Base-by-base conservation (phyloP, 2,329 filamentous ascomycete species). In the Huntiella omanensis region DNA sequence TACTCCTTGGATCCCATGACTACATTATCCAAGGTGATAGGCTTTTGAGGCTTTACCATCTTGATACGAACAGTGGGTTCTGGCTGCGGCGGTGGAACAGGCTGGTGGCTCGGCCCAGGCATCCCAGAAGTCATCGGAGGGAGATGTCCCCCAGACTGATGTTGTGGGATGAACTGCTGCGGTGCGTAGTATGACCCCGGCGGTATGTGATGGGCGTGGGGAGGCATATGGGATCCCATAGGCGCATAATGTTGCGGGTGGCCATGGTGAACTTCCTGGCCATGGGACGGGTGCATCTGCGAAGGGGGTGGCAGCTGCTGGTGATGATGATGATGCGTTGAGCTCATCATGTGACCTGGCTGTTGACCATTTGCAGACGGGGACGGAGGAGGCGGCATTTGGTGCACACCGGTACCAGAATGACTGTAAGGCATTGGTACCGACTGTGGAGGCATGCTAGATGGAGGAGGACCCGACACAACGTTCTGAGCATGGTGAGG, bases 1-100 rank as follows among this genome's bases (percentile, higher is more conserved):
- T 76, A 76, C 45, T 74, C 70, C 60, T 75, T 75, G 16, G 41
- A 46, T 19, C 51, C 49, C 49, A 52, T 49, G 8, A 49, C 49
- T 19, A 45, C 49, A 17, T 51, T 49, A 40, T 49, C 44, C 1
- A 49, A 19, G 12, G 46, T 49, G 22, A 49, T 49, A 1, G 48
- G 48, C 33, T 49, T 49, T 32, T 47, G 48, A 10, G 48, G 40
- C 33, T 49, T 49, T 4, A 49, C 48, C 48, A 49, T 47, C 33
- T 49, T 49, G 12, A 49, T 49, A n/a, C 48, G 40, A 8, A 49
- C 48, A 11, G 40, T 45, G 7, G 40, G 35, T 4, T 49, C 48
- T 1, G 32, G 16, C 13, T 38, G 19, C 16, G 19, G 32, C 22
- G 22, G 16, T 28, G 28, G 34, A 17, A 28, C 33, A 11, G 35